Percentiles rank a stretch among this genome's conserved stretches.
phyloP scores from a whole-genome alignment of 2,329 filamentous ascomycete genomes.

The Penicillium fuscoglaucum region DNA sequence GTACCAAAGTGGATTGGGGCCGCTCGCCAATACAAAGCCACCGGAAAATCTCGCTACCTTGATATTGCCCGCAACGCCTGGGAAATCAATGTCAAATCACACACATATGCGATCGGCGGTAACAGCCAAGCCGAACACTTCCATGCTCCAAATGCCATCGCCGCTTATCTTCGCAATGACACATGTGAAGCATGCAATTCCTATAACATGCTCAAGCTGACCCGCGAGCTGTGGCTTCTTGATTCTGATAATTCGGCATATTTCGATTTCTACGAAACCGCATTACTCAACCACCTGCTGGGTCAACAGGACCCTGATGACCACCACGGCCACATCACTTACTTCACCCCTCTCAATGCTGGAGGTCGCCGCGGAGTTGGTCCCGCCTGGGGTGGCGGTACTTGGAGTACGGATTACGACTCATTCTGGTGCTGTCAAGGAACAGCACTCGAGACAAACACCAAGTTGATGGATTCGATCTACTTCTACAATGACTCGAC shows the following conservation, averaged over 20 bases:
- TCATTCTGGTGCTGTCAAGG: slow-evolving; percentile 59
- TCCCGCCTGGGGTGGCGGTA: slow-evolving; percentile 56
- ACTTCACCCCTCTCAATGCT: slow-evolving; percentile 53
- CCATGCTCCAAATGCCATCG: slow-evolving; percentile 49
- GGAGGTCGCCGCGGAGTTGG: slow-evolving; percentile 52
- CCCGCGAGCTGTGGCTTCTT: slow-evolving; percentile 52
- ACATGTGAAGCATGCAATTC: slow-evolving; percentile 57
- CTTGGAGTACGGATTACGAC: slow-evolving; percentile 55
- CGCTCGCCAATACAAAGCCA: too few relatives aligned
- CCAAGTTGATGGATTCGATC: slow-evolving; percentile 55
- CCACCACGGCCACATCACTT: slow-evolving; percentile 54
- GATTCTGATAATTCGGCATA: slow-evolving; percentile 46
- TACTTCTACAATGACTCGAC: slow-evolving; percentile 49
- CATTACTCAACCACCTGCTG: background rate
- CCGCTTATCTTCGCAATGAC: slow-evolving; percentile 46
- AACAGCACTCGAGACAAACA: slow-evolving; percentile 55
- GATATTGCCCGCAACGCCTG: slow-evolving; percentile 54
- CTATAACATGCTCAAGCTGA: slow-evolving; percentile 60
- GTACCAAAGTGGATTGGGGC: too few relatives aligned
- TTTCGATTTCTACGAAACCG: slow-evolving; percentile 55
- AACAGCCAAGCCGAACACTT: slow-evolving; percentile 59
- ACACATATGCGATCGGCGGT: slow-evolving; percentile 54
- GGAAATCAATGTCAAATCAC: slow-evolving; percentile 48
- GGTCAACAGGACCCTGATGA: background rate
- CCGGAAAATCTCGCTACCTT: too few relatives aligned